Evolutionary conservation across 352 stramenopile species (phyloP).

Genomic region (Globisporangium perplexum): DNA sequence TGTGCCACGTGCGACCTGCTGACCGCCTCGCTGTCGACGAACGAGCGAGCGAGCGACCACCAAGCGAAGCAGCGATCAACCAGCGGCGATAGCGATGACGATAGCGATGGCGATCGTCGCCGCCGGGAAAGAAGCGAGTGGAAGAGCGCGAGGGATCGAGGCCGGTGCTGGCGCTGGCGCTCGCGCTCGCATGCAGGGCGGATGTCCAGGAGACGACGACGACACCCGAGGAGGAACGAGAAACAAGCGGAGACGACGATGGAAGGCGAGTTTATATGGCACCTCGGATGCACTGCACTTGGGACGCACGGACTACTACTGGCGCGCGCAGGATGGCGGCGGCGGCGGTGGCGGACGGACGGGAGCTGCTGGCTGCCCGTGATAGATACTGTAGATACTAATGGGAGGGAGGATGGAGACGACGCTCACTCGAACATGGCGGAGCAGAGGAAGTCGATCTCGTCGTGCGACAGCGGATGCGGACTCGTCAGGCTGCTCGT

Average conservation of each 20-base stretch:
- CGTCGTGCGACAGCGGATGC: conserved; percentile 66
- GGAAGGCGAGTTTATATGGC: background rate
- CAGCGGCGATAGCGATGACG: too few species aligned
- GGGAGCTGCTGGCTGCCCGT: background rate
- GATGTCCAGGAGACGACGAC: background rate
- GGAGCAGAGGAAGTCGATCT: conserved; percentile 84
- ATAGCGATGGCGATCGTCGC: too few species aligned
- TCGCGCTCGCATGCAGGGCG: background rate
- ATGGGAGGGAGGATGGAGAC: background rate
- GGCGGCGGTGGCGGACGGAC: background rate
- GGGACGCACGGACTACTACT: background rate
- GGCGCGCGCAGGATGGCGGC: background rate
- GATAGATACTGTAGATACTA: conserved; percentile 7
- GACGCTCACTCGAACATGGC: conserved; percentile 69
- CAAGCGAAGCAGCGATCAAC: background rate
- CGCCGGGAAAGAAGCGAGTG: background rate
- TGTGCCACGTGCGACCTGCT: background rate
- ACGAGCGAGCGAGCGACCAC: background rate
- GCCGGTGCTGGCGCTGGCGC: background rate
- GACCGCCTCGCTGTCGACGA: background rate
- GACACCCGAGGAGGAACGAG: background rate
- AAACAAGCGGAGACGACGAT: too few species aligned
- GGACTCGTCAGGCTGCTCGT: conserved; percentile 9
- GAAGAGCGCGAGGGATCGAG: background rate
- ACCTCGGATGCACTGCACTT: background rate